Evolutionary conservation across 192 early-diverging fungal species (phyloP), one percentile per base, ranked within the genome.

Genomic region (Dissophora globulifera): DNA sequence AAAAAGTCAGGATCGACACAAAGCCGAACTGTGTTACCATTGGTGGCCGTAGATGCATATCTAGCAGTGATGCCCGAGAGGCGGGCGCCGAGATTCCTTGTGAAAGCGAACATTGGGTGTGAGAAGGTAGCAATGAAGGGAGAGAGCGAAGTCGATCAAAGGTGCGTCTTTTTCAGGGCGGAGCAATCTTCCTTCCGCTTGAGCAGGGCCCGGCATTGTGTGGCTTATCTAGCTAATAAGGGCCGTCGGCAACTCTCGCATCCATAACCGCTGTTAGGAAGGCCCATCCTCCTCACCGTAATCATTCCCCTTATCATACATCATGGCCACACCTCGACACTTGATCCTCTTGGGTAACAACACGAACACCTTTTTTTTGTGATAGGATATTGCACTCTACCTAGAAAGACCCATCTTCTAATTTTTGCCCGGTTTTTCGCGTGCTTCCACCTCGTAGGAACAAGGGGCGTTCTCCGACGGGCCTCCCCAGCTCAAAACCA

Each of bases 31-130:
- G 46, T 33, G n/a, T 45, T 67, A 76, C 72, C 72, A 30, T 66
- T 67, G 35, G 72, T 52, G 13, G 72, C 64, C 48, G 72, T 76
- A n/a, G 72, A 76, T 30, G 72, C 56, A 51, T 67, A 67, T 58
- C 72, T 58, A 22, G 72, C 58, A 27, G 58, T 62, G 35, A 60
- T 45, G 42, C 72, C 52, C 8, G 72, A 45, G 15, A 76, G 25
- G 49, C 72, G 72, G 26, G 72, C 58, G 26, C 69, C 69, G 16
- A 76, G 58, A 35, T 63, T 47, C 72, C 58, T 47, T 50, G 69
- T 67, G 72, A 76, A 62, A 30, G 72, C 60, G 43, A 71, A 71
- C 69, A 71, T 69, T 17, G 49, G 13, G 4, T 32, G 23, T 51
- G 29, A 35, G 38, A 1, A 49, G 3, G 58, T 42, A 50, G 10